Percentiles rank a stretch among this genome's conserved stretches.
Evolutionary conservation across 1,284 basidiomycete species (phyloP).

Genomic region (Lignosus rhinocerotis): DNA sequence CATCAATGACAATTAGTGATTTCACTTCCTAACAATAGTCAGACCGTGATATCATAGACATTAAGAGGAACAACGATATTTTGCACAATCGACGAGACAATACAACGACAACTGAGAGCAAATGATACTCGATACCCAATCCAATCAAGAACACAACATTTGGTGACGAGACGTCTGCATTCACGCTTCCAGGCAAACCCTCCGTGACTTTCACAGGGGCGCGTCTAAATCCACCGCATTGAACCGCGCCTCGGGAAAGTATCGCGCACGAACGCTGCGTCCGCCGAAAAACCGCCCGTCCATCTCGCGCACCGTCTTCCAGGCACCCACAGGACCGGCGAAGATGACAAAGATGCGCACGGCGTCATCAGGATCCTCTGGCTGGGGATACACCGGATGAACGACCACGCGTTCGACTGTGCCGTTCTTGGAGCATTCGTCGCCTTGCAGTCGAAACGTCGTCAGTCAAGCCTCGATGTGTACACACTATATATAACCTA

Average conservation of each 20-base stretch:
- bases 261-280: conserved; percentile 77
- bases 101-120: neutral
- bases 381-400: conserved; percentile 70
- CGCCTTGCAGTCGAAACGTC: conserved; percentile 48
- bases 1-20: no score
- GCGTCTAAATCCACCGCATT: conserved; percentile 49
- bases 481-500: conserved; percentile 35
- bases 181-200: conserved; percentile 1
- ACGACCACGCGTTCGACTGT: conserved; percentile 88
- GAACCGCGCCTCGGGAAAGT: conserved; percentile 75
- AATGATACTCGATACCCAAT: neutral
- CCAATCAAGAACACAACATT: neutral
- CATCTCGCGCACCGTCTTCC: conserved; percentile 89
- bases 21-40: neutral
- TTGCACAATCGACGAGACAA: neutral
- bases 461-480: conserved; percentile 1
- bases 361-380: conserved; percentile 60
- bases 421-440: conserved; percentile 88
- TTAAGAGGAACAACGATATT: neutral
- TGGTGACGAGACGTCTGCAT: neutral
- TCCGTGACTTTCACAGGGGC: conserved; percentile 20
- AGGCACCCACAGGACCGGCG: conserved; percentile 87
- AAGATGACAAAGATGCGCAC: conserved; percentile 87
- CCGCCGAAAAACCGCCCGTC: conserved; percentile 93
- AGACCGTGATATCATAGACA: neutral